phyloP scores from a whole-genome alignment of 2,329 filamentous ascomycete species.

The Emmonsiellopsis sp. region DNA sequence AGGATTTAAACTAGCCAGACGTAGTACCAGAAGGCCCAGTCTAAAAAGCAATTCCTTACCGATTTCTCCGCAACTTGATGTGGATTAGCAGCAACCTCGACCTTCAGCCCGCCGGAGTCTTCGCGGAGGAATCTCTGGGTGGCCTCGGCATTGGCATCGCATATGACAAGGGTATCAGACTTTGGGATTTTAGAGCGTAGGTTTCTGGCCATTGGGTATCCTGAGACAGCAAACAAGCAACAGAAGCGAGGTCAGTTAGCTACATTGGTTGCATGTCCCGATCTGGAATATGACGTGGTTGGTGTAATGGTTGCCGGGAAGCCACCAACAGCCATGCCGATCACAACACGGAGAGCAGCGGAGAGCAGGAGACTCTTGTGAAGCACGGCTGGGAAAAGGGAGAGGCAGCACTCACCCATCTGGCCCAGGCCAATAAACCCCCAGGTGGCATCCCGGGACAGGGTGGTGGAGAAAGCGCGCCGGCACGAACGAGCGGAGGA shows the following conservation, averaged over 20 bases:
- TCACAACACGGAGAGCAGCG: background rate
- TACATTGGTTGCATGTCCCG: constrained; percentile 7
- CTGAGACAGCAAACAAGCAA: constrained; percentile 27
- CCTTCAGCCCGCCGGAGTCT: constrained; percentile 33
- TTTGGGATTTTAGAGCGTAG: constrained; percentile 56
- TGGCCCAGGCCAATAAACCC: constrained; percentile 52
- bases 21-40: constrained; percentile 8
- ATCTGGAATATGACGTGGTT: constrained; percentile 7
- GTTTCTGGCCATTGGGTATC: constrained; percentile 65
- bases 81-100: constrained; percentile 48
- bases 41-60: constrained; percentile 38
- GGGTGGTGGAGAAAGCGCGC: constrained; percentile 39
- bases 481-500: constrained; percentile 2
- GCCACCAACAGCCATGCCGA: background rate
- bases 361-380: background rate
- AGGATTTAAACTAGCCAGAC: constrained; percentile 5
- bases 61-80: constrained; percentile 57
- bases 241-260: constrained; percentile 4
- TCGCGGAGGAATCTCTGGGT: constrained; percentile 50
- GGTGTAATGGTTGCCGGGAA: background rate
- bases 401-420: constrained; percentile 42
- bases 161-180: constrained; percentile 53
- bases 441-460: constrained; percentile 41
- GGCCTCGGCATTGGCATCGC: constrained; percentile 54
- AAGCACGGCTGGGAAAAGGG: background rate